Evolutionary conservation across 495 filamentous ascomycete species (phyloP), one percentile per base, ranked within the genome.

Genomic region (Lasiosphaeriaceae sp.): DNA sequence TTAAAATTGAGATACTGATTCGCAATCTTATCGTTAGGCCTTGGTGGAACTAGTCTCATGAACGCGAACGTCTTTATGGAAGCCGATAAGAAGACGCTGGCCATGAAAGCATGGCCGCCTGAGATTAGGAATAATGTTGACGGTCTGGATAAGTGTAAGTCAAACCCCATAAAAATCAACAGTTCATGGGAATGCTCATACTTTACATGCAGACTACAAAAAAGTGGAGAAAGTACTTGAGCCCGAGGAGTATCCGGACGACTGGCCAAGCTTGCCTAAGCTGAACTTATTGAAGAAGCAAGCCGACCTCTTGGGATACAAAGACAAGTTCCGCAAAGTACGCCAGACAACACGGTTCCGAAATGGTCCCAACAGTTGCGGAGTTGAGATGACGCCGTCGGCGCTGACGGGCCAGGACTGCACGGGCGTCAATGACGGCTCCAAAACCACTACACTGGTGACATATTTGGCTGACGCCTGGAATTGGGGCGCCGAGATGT

Each of bases 401-500:
- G 73, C 71, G 4, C 67, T 85, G 37, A 81, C 84, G 0, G 85
- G 86, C 2, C 80, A 84, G 60, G 85, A 88, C 53, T 66, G 59
- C 35, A 87, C 85, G 0, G 85, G 85, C 3, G 62, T 87, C 51
- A 88, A 88, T 59, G 86, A 88, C 61, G 83, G 84, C 3, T 85
- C 80, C 26, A 89, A 89, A 66, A 84, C 76, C 21, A 83, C 79
- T 14, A 83, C 82, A 2, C 71, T 86, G 3, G 82, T 87, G 43
- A 89, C 82, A 2, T 88, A 87, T 58, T 68, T 88, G 6, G 74
- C 80, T n/a, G 86, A 90, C 66, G 84, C 86, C 21, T 89, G 85
- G 86, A 86, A 88, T 65, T 86, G 84, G 83, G 86, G 84, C 20
- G 84, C 86, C 31, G 84, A 89, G 61, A 82, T 89, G 62, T 90